Evolutionary conservation across 2,329 filamentous ascomycete genomes (phyloP), one percentile per base, ranked within the genome.

Genomic region (Cercospora berteroae): DNA sequence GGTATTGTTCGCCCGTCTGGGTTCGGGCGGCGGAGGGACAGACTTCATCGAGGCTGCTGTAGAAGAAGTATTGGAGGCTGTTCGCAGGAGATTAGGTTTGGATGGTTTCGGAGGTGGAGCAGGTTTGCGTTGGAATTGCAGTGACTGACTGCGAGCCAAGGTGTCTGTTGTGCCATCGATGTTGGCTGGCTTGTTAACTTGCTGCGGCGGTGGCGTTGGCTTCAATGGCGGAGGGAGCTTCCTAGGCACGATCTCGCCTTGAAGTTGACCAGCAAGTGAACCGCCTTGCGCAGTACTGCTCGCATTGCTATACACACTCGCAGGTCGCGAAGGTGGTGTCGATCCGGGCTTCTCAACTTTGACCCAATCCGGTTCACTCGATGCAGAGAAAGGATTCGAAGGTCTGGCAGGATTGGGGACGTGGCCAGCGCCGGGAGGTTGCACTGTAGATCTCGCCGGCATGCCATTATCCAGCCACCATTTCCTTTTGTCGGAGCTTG

Each of bases 321-420:
- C 42, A 10, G 68, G 27, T n/a, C 73, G 66, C 7, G 72, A 70
- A 2, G 73, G 70, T 27, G 71, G 69, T 6, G 70, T 69, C 8
- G 63, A 70, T 20, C 62, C 60, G 1, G 77, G 77, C 44, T 72
- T 75, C 20, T 79, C 77, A 4, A 84, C 79, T 67, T 82, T 79
- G 39, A 96, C 88, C 95, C 95, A 98, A 74, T 97, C 94, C 9
- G 90, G 87, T 77, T 96, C 92, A 33, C 89, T 85, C 1, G 86
- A 89, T 0, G 86, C 83, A 1, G 85, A 85, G 77, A 96, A 98
- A 0, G 95, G 95, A 74, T 98, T 98, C 0, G 90, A 87, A 12
- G 88, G 87, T 58, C 92, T 87, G 33, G 87, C 85, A 1, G 90
- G 87, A 77, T 97, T 97, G 23, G 92, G 85, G 2, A 88, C 81